These are phyloP conservation scores for Rosa persica DNA, from an alignment of 306 rosid genomes.

Conservation along the genomic window DNA sequence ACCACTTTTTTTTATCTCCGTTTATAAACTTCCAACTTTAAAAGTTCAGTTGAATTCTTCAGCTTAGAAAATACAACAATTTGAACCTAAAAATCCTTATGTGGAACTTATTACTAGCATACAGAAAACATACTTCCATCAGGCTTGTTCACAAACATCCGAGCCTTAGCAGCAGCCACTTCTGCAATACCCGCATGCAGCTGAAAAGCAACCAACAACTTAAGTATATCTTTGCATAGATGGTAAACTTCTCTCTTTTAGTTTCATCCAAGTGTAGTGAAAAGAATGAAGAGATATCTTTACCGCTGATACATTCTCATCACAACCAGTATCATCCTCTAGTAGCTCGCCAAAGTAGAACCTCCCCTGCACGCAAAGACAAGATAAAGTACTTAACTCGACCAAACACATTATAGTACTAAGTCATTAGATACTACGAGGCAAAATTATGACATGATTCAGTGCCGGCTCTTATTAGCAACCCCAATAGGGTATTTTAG, in stretches of 20 bases:
- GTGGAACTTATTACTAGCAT: conserved; percentile 18
- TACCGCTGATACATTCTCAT: conserved; percentile 75
- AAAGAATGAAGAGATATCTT: conserved; percentile 15
- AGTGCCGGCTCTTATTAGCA: neutral
- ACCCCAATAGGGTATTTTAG: neutral
- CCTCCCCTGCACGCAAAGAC: conserved; percentile 73
- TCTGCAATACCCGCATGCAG: conserved; percentile 92
- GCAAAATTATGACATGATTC: neutral
- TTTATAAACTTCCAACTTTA: neutral
- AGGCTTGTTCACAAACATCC: conserved; percentile 97
- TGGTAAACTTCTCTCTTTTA: neutral
- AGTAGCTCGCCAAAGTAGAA: conserved; percentile 90
- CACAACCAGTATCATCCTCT: conserved; percentile 64
- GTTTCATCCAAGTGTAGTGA: neutral
- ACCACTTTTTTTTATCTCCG: neutral
- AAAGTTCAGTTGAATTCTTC: neutral
- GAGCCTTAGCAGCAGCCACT: conserved; percentile 99
- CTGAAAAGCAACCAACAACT: conserved; percentile 44
- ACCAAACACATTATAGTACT: neutral
- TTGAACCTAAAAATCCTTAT: conserved; percentile 4
- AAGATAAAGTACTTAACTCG: conserved; percentile 7
- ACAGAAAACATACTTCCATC: conserved; percentile 79
- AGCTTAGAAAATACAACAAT: neutral
- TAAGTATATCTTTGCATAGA: conserved; percentile 22
- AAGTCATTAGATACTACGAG: neutral